Percentiles rank a stretch among this genome's conserved stretches.
Conservation (phyloP, 306 rosid genomes). For the Sechiopsis laciniata region DNA sequence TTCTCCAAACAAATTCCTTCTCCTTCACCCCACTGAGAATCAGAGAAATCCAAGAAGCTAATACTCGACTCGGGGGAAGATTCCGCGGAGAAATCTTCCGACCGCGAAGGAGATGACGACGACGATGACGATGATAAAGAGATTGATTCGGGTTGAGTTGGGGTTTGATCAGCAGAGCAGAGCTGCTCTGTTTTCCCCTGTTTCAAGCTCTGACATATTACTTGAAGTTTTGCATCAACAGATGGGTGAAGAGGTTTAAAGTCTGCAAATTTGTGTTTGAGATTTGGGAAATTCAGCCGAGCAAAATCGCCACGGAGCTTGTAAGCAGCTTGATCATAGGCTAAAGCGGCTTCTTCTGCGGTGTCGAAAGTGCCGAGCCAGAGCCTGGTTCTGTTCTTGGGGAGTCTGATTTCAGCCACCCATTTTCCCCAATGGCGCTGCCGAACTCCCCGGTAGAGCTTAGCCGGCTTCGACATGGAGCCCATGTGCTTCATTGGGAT, state of each 20-base stretch:
- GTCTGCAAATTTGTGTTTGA: constrained; percentile 45
- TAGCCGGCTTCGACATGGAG: constrained; percentile 37
- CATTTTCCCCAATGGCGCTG: constrained; percentile 96
- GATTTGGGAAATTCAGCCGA: constrained; percentile 74
- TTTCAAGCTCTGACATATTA: constrained; percentile 60
- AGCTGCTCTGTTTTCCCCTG: constrained; percentile 36
- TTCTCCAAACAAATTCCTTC: constrained; percentile 51
- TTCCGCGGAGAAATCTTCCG: constrained; percentile 37
- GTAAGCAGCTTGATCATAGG: constrained; percentile 77
- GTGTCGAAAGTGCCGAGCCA: constrained; percentile 97
- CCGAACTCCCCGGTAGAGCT: constrained; percentile 82
- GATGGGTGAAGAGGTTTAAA: constrained; percentile 72
- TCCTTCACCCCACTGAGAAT: constrained; percentile 41
- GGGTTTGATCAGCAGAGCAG: constrained; percentile 20
- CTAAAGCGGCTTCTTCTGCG: constrained; percentile 84
- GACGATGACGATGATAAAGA: constrained; percentile 1
- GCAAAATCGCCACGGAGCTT: constrained; percentile 85
- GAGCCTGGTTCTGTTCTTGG: constrained; percentile 79
- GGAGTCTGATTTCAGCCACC: constrained; percentile 96
- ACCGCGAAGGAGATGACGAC: constrained; percentile 30
- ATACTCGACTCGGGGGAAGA: constrained; percentile 63
- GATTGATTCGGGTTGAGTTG: constrained; percentile 21
- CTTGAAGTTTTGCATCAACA: constrained; percentile 71
- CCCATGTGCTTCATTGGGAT: constrained; percentile 57
- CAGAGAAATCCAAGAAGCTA: constrained; percentile 48